Evolutionary conservation across 2,329 filamentous ascomycete genomes (phyloP).

Genomic region (Aschersonia sp.): DNA sequence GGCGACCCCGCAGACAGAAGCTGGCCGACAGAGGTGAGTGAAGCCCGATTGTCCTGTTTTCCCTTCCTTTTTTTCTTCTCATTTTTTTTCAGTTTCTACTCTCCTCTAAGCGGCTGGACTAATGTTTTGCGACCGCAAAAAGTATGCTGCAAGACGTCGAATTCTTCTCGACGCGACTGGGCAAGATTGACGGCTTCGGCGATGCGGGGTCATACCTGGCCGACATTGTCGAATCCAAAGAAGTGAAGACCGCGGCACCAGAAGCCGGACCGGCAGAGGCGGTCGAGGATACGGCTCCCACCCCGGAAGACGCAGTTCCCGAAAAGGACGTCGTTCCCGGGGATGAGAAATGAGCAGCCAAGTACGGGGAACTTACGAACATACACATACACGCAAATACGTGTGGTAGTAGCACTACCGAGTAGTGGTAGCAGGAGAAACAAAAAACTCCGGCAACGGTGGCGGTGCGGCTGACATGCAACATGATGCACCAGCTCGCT

Average conservation of each 20-base stretch:
- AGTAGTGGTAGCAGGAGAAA: background rate
- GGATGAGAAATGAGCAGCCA: background rate
- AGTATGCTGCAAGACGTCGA: conserved; percentile 70
- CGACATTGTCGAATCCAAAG: conserved; percentile 48
- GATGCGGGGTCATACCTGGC: conserved; percentile 58
- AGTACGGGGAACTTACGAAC: background rate
- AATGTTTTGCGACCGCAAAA: background rate
- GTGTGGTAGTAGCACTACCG: background rate
- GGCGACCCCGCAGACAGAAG: conserved; percentile 48
- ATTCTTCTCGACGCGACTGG: conserved; percentile 54
- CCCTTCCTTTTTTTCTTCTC: background rate
- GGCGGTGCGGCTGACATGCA: background rate
- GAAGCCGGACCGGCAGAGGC: conserved; percentile 7
- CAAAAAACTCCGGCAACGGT: background rate
- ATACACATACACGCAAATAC: background rate
- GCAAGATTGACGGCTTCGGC: conserved; percentile 66
- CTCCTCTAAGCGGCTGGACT: background rate
- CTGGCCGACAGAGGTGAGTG: conserved; percentile 57
- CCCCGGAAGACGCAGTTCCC: background rate
- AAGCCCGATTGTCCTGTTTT: background rate
- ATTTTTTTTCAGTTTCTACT: background rate
- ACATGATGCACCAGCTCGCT: background rate
- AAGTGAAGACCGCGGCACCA: conserved; percentile 14
- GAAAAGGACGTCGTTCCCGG: background rate
- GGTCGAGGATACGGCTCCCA: conserved; percentile 3